Evolutionary conservation across 2,329 filamentous ascomycete genomes (phyloP), one percentile per base, ranked within the genome.

Genomic region (Hypocreales sp.): DNA sequence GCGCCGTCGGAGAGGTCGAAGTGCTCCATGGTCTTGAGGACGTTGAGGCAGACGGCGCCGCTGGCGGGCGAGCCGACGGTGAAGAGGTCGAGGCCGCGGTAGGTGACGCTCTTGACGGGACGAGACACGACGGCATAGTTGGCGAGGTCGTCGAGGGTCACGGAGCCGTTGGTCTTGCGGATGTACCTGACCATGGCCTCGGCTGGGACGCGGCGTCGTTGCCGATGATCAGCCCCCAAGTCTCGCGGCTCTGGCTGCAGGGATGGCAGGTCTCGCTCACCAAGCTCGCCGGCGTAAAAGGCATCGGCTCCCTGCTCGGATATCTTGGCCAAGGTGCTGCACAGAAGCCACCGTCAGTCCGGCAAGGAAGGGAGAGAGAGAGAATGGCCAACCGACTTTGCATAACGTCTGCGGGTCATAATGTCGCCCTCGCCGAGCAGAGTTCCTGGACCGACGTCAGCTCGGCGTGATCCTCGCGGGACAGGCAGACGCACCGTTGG

Each of bases 1-100:
- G 50, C 33, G 22, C 61, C 46, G 33, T 71, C 73, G 15, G 73
- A 58, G 20, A 56, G n/a, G n/a, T n/a, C 54, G 48, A 79, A 93
- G 12, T 80, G 78, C 48, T 87, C 77, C 50, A 94, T 66, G 18
- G 76, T 83, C 45, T 92, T 93, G 43, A 95, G 60, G 3, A 77
- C 73, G 30, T 70, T 73, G 40, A 92, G 59, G 5, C 72, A 72
- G 2, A 94, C 73, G 24, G 69, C 68, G 8, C 87, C 87, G 39
- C 79, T 79, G 11, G 79, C 78, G 0, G 87, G 87, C 0, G 83
- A 75, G 22, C 72, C 72, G 16, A 76, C 67, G 15, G 69, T 63
- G 33, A 72, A 72, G 17, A 95, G 60, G 27, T 68, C 74, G 50
- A 72, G 79, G 18, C 74, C 79, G 11, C 77, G 65, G 50, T 79